phyloP scores from a whole-genome alignment of 768 basidiomycete genomes.

The Rhodotorula graminis region DNA sequence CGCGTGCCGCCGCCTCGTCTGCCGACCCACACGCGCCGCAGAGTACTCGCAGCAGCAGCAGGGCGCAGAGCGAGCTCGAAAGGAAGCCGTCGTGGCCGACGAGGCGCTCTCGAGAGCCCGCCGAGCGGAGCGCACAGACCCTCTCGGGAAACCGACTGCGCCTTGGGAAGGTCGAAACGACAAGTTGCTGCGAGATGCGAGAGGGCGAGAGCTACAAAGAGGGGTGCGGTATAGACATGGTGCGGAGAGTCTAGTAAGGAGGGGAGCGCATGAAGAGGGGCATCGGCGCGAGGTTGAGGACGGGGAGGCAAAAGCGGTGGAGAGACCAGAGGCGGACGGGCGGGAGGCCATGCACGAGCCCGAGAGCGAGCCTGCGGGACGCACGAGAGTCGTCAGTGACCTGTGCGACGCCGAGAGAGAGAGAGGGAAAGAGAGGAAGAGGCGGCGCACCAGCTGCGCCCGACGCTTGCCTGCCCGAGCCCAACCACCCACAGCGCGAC shows the following conservation, averaged over 20 bases:
- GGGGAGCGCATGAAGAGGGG: slow-evolving; percentile 11
- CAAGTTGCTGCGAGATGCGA: too few species aligned
- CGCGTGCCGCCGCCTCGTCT: too few species aligned
- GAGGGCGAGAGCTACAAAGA: neutral
- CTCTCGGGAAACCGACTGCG: too few species aligned
- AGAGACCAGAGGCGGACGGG: slow-evolving; percentile 14
- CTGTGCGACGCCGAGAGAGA: neutral
- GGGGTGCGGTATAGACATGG: neutral
- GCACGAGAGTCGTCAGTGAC: neutral
- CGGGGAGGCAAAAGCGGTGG: slow-evolving; percentile 21
- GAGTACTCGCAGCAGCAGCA: too few species aligned
- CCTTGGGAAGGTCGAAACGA: too few species aligned
- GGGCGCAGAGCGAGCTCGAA: too few species aligned
- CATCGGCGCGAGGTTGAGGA: neutral
- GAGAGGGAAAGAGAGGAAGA: too few species aligned
- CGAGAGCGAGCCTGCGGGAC: slow-evolving; percentile 23
- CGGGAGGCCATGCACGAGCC: slow-evolving; percentile 26
- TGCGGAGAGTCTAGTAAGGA: neutral
- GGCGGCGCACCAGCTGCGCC: slow-evolving; percentile 18
- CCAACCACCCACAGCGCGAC: slow-evolving; percentile 13
- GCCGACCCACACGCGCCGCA: too few species aligned
- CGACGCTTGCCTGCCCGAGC: slow-evolving; percentile 10
- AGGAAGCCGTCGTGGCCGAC: too few species aligned
- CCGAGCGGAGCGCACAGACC: too few species aligned
- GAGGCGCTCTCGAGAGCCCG: too few species aligned